phyloP scores from a whole-genome alignment of 2,329 filamentous ascomycete genomes.

The Dissoconium aciculare region DNA sequence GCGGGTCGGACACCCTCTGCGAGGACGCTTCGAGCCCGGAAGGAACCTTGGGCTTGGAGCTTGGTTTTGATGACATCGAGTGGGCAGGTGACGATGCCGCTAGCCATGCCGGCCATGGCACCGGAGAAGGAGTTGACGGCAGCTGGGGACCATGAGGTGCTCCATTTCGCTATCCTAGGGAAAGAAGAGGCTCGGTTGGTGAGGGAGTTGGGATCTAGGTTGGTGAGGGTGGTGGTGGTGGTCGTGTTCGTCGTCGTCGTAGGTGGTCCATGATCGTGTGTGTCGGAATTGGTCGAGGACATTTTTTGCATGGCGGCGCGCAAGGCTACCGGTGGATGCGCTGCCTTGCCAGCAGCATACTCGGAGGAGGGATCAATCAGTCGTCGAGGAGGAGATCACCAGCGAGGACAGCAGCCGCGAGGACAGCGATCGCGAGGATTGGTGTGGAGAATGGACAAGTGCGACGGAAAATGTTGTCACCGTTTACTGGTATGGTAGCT shows the following conservation, averaged over 20 bases:
- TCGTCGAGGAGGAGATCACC: no score
- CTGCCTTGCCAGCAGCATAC: background rate
- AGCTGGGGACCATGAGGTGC: conserved; percentile 36
- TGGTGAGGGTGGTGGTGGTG: conserved; percentile 12
- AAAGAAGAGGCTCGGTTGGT: no score
- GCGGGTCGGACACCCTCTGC: conserved; percentile 28
- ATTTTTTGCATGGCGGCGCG: conserved; percentile 19
- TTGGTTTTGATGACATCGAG: conserved; percentile 99
- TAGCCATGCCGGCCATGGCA: conserved; percentile 78
- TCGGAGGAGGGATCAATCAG: no score
- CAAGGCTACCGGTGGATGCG: conserved; percentile 4
- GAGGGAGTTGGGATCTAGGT: no score
- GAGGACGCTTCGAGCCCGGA: conserved; percentile 33
- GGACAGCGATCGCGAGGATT: no score
- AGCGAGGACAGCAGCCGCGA: no score
- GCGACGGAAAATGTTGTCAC: no score
- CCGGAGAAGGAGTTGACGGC: conserved; percentile 72
- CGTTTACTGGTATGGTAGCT: no score
- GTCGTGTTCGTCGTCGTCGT: conserved; percentile 6
- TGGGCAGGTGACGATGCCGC: conserved; percentile 86
- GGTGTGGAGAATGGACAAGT: no score
- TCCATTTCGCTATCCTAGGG: conserved; percentile 26
- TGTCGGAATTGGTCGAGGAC: conserved; percentile 17
- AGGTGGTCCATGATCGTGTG: conserved; percentile 13
- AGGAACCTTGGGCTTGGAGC: conserved; percentile 84